Evolutionary conservation across 2,329 filamentous ascomycete genomes (phyloP), one percentile per base, ranked within the genome.

Genomic region (Apiospora kogelbergensis): DNA sequence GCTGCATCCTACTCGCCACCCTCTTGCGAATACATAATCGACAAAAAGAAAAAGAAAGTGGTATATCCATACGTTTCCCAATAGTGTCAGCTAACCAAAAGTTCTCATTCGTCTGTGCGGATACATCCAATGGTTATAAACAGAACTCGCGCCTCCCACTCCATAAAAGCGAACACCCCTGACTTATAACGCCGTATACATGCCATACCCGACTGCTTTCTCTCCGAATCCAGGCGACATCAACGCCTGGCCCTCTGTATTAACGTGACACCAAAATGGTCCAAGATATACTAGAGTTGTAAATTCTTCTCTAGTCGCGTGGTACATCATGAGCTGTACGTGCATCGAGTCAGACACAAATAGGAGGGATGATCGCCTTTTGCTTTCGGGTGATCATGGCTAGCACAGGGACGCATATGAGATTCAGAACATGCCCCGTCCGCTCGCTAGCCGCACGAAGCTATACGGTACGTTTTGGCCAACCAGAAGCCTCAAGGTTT

Each of bases 401-500:
- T 11, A 22, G 44, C 46, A 4, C 24, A 13, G 24, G 4, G 37
- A 65, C 64, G 15, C 63, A 26, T 24, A 13, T 13, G 11, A 24
- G 24, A n/a, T 17, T 81, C 77, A 87, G 72, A 84, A 87, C 70
- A 86, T 79, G 37, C 81, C 82, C 26, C 84, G 80, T 2, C 86
- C 86, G 65, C 85, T 85, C 1, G 93, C 92, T 77, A 96, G 83
- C 65, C 93, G 86, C 53, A 96, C 93, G 82, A 97, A 97, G 80
- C 93, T 94, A 80, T 94, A 95, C 6, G 92, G 92, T 68, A 96
- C 93, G 78, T 96, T 96, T 81, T 96, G 93, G 11, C 93, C 93
- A 13, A 95, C 92, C 30, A 97, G 84, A 70, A 95, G 79, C 73
- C 93, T 85, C 68, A 96, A 81, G 65, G 90, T 95, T 81, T 96